A percentile compares a stretch with the other conserved stretches of the same genome.
Conservation (phyloP, 164 flowering plant genomes). For the Liriodendron chinense region DNA sequence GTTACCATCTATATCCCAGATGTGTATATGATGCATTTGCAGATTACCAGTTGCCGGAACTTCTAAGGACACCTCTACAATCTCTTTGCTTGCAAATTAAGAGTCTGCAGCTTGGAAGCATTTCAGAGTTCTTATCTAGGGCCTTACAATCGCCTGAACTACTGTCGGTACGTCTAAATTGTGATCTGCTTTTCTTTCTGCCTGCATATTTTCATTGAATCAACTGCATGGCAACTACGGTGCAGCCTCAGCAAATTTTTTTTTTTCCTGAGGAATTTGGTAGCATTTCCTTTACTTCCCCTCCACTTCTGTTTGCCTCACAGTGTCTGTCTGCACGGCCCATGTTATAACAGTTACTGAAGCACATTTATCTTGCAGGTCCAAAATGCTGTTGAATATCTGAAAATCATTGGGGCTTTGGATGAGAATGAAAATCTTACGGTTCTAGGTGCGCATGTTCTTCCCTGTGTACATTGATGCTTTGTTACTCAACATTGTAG, state of each 20-base stretch:
- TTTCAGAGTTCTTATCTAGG: slow-evolving; percentile 84
- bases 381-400: slow-evolving; percentile 89
- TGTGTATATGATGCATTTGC: slow-evolving; percentile 90
- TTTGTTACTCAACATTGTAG: neutral
- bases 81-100: slow-evolving; percentile 95
- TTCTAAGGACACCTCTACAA: slow-evolving; percentile 92
- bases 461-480: neutral
- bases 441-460: slow-evolving; percentile 51
- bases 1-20: slow-evolving; percentile 92
- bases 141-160: slow-evolving; percentile 89
- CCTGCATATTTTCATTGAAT: too few relatives aligned
- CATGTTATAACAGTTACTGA: neutral
- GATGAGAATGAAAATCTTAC: slow-evolving; percentile 85
- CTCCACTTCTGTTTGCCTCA: neutral
- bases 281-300: neutral
- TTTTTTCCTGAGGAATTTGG: neutral
- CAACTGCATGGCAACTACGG: neutral
- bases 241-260: neutral
- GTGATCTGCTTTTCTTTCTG: neutral
- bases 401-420: slow-evolving; percentile 80
- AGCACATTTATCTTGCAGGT: slow-evolving; percentile 45
- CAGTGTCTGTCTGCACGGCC: neutral
- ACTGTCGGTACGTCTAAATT: slow-evolving; percentile 51
- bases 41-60: slow-evolving; percentile 91
- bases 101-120: slow-evolving; percentile 86